Evolutionary conservation across 352 stramenopile species (phyloP), one percentile per base, ranked within the genome.

Genomic region (Phytophthora capsici): DNA sequence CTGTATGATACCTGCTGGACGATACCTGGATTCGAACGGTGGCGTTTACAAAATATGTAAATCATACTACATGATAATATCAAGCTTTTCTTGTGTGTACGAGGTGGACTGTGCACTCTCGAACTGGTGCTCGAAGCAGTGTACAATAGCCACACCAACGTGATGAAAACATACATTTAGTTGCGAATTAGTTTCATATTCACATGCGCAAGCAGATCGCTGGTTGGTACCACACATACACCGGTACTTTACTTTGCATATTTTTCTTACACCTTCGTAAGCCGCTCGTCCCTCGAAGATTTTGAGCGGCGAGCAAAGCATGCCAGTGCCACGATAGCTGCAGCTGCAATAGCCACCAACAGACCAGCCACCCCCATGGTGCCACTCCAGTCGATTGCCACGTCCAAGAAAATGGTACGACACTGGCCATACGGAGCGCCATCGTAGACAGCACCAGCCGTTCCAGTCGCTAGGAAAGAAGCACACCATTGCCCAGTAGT

Each of bases 391-490:
- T 83, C 79, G 28, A 81, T 79, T 9, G 80, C 84, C 25, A 92
- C 62, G 48, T 84, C 69, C 7, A 94, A 51, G 63, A 94, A 93
- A 43, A 75, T 80, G 8, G 40, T 62, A 56, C 86, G 86, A 60
- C 86, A 94, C 51, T 93, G 70, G 37, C 81, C 79, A 63, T 92
- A 94, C 17, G 86, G 86, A 17, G 86, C 88, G 47, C 86, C 84
- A 6, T 77, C 66, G 61, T 84, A 91, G 6, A 88, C 65, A 7
- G 72, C 72, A 20, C 78, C 79, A 30, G 59, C 44, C 32, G 73
- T 80, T 32, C 77, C 72, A 3, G 53, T 81, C 13, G 80, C 51
- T 16, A 93, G 58, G 52, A 85, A 89, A n/a, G 54, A 40, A 28
- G 78, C 82, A 60, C 85, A 93, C 78, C 79, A 93, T 7, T 72